Evolutionary conservation across 768 basidiomycete genomes (phyloP).

Genomic region (Coprinellus aureogranulatus): DNA sequence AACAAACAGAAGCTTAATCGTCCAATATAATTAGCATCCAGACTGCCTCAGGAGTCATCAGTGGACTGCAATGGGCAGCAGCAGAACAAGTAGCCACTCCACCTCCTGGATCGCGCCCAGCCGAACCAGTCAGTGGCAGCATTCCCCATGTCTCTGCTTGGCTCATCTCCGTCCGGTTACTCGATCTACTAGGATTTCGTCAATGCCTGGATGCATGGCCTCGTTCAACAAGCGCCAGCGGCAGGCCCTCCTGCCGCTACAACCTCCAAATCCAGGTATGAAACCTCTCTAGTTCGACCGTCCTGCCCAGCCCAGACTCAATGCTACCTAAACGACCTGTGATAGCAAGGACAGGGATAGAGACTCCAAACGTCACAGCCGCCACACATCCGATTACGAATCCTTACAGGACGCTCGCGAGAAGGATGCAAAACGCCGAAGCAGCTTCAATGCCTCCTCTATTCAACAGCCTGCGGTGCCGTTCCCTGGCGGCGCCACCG

Average conservation of each 20-base stretch:
- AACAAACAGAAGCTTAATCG: conserved; percentile 9
- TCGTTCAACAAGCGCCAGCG: conserved; percentile 24
- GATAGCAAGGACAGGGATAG: conserved; percentile 45
- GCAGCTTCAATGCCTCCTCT: conserved; percentile 50
- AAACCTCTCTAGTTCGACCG: background rate
- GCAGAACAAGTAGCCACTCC: conserved; percentile 64
- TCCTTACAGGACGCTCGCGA: conserved; percentile 60
- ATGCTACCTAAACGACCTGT: background rate
- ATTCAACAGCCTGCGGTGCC: conserved; percentile 17
- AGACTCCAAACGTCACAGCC: conserved; percentile 47
- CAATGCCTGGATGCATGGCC: conserved; percentile 45
- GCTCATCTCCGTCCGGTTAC: no score
- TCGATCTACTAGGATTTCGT: conserved; percentile 13
- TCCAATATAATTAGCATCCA: conserved; percentile 24
- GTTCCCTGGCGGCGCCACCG: conserved; percentile 26
- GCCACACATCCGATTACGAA: conserved; percentile 44
- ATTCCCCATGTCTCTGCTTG: no score
- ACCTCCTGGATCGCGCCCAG: conserved; percentile 60
- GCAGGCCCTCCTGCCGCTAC: conserved; percentile 32
- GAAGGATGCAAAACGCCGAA: conserved; percentile 52
- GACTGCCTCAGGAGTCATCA: conserved; percentile 74
- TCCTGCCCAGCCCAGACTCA: background rate
- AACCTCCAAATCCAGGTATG: background rate
- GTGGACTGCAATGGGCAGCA: conserved; percentile 67
- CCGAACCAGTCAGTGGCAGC: conserved; percentile 48